phyloP scores from a whole-genome alignment of 176 grass and related monocot genomes.

The Hordeum marinum region DNA sequence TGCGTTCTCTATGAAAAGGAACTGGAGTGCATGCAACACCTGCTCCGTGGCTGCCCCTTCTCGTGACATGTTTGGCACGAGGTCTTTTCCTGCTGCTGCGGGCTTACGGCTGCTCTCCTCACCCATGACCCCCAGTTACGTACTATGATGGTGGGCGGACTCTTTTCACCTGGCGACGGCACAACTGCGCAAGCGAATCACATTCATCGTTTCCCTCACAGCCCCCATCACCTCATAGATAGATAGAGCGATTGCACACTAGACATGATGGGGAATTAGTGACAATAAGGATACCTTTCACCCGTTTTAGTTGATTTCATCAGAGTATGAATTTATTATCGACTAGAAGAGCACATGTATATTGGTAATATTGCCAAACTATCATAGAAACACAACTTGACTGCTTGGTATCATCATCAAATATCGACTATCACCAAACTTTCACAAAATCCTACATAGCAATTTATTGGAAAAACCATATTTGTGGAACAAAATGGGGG shows the following conservation, averaged over 20 bases:
- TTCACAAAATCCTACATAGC: neutral
- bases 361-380: neutral
- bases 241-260: neutral
- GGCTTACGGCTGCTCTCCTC: too few relatives aligned
- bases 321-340: neutral
- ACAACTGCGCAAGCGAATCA: too few relatives aligned
- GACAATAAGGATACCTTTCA: neutral
- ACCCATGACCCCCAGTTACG: too few relatives aligned
- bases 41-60: too few relatives aligned
- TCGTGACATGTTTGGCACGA: too few relatives aligned
- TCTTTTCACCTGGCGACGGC: too few relatives aligned
- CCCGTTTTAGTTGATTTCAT: neutral
- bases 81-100: too few relatives aligned
- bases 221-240: neutral
- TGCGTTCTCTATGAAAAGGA: too few relatives aligned
- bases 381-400: neutral
- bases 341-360: neutral
- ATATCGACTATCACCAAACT: neutral
- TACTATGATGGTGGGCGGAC: too few relatives aligned
- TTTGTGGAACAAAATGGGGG: neutral
- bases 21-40: too few relatives aligned
- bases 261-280: neutral
- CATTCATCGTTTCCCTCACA: too few relatives aligned
- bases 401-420: neutral
- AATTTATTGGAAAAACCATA: neutral